Evolutionary conservation across 148 eudicot genomes (phyloP).

Genomic region (Cornus kousa): DNA sequence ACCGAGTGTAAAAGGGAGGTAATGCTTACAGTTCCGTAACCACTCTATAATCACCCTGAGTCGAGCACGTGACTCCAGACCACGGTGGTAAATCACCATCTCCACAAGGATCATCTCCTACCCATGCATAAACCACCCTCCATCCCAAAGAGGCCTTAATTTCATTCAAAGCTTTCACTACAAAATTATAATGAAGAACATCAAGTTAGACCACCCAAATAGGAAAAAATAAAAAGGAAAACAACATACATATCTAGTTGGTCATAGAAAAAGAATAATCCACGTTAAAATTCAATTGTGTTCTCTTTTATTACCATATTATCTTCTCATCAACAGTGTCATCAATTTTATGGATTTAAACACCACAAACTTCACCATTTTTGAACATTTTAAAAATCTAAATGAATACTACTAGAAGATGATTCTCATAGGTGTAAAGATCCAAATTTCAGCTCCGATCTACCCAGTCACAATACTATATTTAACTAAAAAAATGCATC

Average conservation of each 20-base stretch:
- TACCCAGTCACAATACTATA: no score
- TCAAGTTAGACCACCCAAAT: neutral
- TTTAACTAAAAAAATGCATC: no score
- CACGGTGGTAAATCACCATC: constrained; percentile 95
- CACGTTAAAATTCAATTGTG: no score
- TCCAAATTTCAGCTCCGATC: no score
- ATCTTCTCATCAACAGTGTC: no score
- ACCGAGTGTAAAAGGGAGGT: neutral
- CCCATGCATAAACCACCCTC: constrained; percentile 99
- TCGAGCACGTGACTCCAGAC: constrained; percentile 85
- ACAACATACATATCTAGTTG: neutral
- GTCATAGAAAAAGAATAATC: neutral
- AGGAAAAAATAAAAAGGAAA: no score
- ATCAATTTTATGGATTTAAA: no score
- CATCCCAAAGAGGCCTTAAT: constrained; percentile 95
- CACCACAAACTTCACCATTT: no score
- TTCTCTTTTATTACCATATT: no score
- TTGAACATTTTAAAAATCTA: no score
- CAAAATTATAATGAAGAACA: neutral
- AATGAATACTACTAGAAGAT: no score
- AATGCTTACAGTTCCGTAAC: constrained; percentile 60
- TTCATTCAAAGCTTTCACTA: constrained; percentile 93
- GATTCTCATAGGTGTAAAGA: no score
- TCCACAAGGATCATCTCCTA: constrained; percentile 99
- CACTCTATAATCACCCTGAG: constrained; percentile 68